Evolutionary conservation across 1,139 yeast species (phyloP), one percentile per base, ranked within the genome.

Genomic region (Tardiomyces blankii): DNA sequence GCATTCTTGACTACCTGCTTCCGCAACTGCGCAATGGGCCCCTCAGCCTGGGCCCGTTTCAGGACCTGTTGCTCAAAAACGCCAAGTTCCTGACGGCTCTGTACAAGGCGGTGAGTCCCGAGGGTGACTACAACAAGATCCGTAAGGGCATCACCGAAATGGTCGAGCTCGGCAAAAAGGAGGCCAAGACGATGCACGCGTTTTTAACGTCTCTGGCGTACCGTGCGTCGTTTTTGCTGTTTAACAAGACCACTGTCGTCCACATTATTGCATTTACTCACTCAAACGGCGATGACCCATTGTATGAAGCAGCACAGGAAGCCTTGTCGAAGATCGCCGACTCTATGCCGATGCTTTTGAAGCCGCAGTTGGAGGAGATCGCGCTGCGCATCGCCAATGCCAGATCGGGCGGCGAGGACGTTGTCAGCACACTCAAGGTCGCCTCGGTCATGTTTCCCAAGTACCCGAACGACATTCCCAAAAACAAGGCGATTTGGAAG

Each of bases 181-280:
- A 49, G 43, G 16, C 46, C 35, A 46, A 44, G 35, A 21, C 33
- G 11, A 39, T 53, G 27, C 43, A 45, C 43, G 43, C 23, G 45
- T 38, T 45, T 16, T 44, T 85, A 49, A 75, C 76, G 50, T 63
- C 81, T 5, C 58, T 87, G 30, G 56, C 84, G 39, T 77, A 78
- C 53, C 70, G 95, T 49, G 65, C 82, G 0, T 73, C 91, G 0
- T 72, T 77, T 38, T 65, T 82, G 18, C 58, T 82, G 21, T 81
- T 74, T 63, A 88, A 87, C 63, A 74, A 75, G 54, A 75, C 85
- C 28, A 83, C 80, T 53, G 70, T 86, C 25, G 65, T 74, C 0
- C 71, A 75, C 30, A 64, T 86, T 27, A 65, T 84, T 21, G 69
- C 69, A 28, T 59, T 69, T 27, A 68, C 80, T 5, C 71, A 70